Percentiles rank a stretch among this genome's conserved stretches.
These are phyloP conservation scores for Capniomyces stellatus DNA, from an alignment of 371 early-diverging fungal genomes.

Conservation along the genomic window DNA sequence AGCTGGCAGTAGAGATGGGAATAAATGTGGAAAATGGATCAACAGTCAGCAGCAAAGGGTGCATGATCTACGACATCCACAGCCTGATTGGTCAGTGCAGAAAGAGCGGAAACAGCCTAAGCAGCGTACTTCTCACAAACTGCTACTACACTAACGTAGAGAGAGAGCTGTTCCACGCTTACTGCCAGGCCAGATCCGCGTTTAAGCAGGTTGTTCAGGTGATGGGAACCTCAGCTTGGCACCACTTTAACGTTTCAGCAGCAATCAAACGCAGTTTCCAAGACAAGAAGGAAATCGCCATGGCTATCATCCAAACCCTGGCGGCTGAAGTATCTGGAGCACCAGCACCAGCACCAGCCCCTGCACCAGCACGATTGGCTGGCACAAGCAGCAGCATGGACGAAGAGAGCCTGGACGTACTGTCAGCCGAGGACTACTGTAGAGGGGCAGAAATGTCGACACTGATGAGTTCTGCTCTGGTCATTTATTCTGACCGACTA, in stretches of 20 bases:
- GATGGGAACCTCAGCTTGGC: conserved; percentile 41
- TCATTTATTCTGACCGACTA: background rate
- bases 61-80: conserved; percentile 42
- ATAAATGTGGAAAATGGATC: background rate
- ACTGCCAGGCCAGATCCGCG: conserved; percentile 40
- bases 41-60: conserved; percentile 1
- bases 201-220: conserved; percentile 69
- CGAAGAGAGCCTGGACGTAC: background rate
- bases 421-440: background rate
- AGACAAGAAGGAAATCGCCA: background rate
- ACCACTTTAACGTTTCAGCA: conserved; percentile 8
- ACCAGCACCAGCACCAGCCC: background rate
- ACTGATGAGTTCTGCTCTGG: background rate
- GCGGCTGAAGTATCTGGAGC: background rate
- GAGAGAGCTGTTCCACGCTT: conserved; percentile 39
- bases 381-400: too few species aligned
- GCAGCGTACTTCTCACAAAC: conserved; percentile 28
- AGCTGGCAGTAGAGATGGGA: background rate
- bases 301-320: background rate
- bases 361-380: background rate
- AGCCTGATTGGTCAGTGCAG: conserved; percentile 32
- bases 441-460: background rate
- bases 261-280: background rate
- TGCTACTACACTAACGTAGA: conserved; percentile 42
- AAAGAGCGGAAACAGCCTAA: conserved; percentile 25